phyloP scores from a whole-genome alignment of 345 rosid species.

The Jatropha curcas region DNA sequence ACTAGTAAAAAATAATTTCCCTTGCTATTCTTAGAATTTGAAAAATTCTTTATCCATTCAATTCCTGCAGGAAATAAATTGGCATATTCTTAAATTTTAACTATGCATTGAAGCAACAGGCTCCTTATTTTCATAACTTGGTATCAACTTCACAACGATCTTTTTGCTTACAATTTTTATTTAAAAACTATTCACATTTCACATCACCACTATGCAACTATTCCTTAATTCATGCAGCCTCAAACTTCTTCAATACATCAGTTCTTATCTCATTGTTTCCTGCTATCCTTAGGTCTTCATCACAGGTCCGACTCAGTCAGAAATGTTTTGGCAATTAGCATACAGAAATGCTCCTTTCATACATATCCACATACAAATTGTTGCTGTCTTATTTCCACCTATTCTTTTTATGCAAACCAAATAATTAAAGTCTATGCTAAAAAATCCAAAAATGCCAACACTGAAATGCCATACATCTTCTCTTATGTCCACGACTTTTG shows the following conservation, averaged over 20 bases:
- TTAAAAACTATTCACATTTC: background rate
- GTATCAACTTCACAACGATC: background rate
- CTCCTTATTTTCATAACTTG: background rate
- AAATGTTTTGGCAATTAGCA: background rate
- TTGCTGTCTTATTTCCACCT: background rate
- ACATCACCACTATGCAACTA: background rate
- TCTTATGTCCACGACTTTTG: too few relatives aligned
- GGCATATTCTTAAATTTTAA: background rate
- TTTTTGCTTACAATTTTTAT: background rate
- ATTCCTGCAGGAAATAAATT: background rate
- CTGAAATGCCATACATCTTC: background rate
- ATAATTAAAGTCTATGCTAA: background rate
- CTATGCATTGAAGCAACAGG: background rate
- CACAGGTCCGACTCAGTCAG: background rate
- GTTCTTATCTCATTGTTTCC: background rate
- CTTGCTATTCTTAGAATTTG: background rate
- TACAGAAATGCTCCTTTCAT: background rate
- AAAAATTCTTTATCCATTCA: background rate
- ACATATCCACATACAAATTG: background rate
- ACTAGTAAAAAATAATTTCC: background rate
- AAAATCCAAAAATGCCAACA: background rate
- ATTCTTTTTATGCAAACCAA: conserved; percentile 4
- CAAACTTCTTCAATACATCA: background rate
- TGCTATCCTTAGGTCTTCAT: background rate
- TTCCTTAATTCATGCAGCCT: background rate